phyloP scores from a whole-genome alignment of 306 rosid genomes.

The Vachellia collinsii region DNA sequence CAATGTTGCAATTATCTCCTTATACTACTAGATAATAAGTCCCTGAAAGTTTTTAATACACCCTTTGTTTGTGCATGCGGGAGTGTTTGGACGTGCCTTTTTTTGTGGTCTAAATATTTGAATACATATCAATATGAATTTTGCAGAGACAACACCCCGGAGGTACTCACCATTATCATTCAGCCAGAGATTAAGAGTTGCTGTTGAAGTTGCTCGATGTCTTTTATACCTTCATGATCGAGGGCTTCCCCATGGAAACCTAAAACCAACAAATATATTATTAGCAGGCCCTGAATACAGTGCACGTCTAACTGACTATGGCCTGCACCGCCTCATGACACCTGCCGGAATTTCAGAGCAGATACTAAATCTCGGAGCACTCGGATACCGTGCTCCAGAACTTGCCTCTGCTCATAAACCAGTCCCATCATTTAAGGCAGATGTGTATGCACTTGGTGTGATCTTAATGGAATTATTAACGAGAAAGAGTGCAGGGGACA shows the following conservation, averaged over 20 bases:
- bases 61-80: constrained; percentile 16
- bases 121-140: constrained; percentile 42
- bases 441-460: constrained; percentile 92
- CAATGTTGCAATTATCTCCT: not conserved
- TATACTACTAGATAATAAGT: constrained; percentile 9
- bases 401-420: constrained; percentile 75
- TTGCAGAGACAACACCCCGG: constrained; percentile 89
- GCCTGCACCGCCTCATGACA: constrained; percentile 95
- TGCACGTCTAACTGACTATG: constrained; percentile 73
- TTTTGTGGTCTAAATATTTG: constrained; percentile 14
- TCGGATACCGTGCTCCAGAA: constrained; percentile 94
- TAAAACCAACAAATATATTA: constrained; percentile 83
- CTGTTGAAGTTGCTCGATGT: constrained; percentile 80
- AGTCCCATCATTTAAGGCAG: constrained; percentile 87
- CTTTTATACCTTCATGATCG: constrained; percentile 85
- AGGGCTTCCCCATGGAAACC: constrained; percentile 93
- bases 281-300: constrained; percentile 68
- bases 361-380: constrained; percentile 91
- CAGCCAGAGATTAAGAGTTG: constrained; percentile 79
- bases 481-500: constrained; percentile 95
- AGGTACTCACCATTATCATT: constrained; percentile 83
- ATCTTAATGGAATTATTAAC: constrained; percentile 90
- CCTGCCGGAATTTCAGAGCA: constrained; percentile 89
- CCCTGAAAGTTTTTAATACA: not conserved
- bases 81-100: constrained; percentile 28